These are phyloP conservation scores for Cornus florida DNA, from an alignment of 148 eudicot species.

Conservation along the genomic window DNA sequence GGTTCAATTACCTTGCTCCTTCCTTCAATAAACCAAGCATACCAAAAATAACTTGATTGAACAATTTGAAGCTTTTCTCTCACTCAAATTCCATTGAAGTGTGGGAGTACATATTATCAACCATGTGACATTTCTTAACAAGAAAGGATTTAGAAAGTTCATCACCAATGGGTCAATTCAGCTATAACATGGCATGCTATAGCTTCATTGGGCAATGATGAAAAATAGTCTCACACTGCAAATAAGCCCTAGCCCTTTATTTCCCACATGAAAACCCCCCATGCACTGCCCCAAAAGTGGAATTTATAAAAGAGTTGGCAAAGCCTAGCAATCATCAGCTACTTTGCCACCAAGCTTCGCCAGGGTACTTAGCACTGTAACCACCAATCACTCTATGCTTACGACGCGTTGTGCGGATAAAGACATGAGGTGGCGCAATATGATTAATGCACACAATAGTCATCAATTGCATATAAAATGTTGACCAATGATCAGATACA, in stretches of 20 bases:
- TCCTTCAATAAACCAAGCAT: no score
- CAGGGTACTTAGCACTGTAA: neutral
- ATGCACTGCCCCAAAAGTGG: neutral
- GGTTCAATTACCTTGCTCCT: no score
- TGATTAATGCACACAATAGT: neutral
- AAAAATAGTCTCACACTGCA: neutral
- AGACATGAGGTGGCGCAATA: neutral
- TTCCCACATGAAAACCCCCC: no score
- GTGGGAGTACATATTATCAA: no score
- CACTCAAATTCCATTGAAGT: no score
- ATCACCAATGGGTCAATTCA: no score
- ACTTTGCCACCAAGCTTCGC: constrained; percentile 9
- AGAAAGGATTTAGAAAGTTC: no score
- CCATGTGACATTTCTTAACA: no score
- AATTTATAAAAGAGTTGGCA: neutral
- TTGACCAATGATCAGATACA: no score
- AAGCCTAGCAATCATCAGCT: constrained; percentile 1
- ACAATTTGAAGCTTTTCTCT: no score
- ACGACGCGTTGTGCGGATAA: neutral
- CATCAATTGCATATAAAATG: neutral
- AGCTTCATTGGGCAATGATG: neutral
- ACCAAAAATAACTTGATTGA: no score
- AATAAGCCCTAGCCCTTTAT: neutral
- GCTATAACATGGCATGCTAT: neutral
- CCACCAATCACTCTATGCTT: neutral